Evolutionary conservation across 306 rosid genomes (phyloP).

Genomic region (Prunus persica): DNA sequence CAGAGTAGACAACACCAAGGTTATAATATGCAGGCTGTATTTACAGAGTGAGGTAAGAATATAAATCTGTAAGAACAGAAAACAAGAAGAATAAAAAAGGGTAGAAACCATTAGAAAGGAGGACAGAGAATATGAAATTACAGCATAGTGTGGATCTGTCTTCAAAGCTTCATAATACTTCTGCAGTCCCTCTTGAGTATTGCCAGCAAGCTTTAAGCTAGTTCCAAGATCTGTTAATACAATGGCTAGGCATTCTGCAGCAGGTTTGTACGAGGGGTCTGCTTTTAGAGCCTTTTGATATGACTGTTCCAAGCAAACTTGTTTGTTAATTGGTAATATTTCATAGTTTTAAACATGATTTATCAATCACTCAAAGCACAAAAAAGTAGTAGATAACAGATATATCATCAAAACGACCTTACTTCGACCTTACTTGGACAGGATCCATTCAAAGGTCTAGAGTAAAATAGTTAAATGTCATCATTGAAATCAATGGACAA

Average conservation of each 20-base stretch:
- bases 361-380: slow-evolving; percentile 18
- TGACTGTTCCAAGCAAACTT: slow-evolving; percentile 67
- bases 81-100: background rate
- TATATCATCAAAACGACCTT: background rate
- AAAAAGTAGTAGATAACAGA: background rate
- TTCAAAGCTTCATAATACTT: slow-evolving; percentile 95
- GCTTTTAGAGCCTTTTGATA: slow-evolving; percentile 83
- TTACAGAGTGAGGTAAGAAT: slow-evolving; percentile 14
- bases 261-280: slow-evolving; percentile 80
- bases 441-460: background rate
- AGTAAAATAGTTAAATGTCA: background rate
- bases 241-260: slow-evolving; percentile 95
- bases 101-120: slow-evolving; percentile 11
- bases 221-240: slow-evolving; percentile 98
- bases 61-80: slow-evolving; percentile 9
- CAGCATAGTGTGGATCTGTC: slow-evolving; percentile 93
- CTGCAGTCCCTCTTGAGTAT: slow-evolving; percentile 95
- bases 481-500: background rate
- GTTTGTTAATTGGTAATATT: slow-evolving; percentile 4
- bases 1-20: slow-evolving; percentile 98
- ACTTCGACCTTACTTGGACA: too few species aligned
- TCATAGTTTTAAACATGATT: slow-evolving; percentile 1
- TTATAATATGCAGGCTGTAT: slow-evolving; percentile 97
- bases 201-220: slow-evolving; percentile 94
- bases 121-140: slow-evolving; percentile 37